Percentiles rank a stretch among this genome's conserved stretches.
phyloP scores from a whole-genome alignment of 179 eudicot species.

The Camellia oleifera region DNA sequence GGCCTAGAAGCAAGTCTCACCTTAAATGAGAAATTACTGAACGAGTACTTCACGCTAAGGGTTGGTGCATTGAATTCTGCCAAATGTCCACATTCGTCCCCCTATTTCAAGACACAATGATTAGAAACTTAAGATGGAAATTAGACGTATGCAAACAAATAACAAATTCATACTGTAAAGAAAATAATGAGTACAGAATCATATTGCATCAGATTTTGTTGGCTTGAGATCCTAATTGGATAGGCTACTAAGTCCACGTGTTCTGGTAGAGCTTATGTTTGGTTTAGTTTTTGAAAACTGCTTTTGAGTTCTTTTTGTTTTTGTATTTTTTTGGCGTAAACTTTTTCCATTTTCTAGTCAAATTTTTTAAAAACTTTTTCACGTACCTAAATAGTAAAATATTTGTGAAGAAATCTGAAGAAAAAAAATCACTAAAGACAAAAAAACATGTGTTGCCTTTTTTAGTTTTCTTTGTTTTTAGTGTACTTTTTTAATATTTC shows the following conservation, averaged over 20 bases:
- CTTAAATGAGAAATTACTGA: slow-evolving; percentile 98
- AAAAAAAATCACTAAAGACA: too few relatives aligned
- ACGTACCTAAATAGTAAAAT: too few relatives aligned
- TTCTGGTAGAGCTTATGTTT: not conserved
- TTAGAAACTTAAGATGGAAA: not conserved
- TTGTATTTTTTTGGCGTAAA: too few relatives aligned
- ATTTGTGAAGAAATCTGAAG: too few relatives aligned
- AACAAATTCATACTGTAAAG: not conserved
- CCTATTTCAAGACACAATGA: slow-evolving; percentile 40
- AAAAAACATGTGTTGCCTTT: too few relatives aligned
- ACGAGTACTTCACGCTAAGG: slow-evolving; percentile 66
- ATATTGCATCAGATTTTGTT: not conserved
- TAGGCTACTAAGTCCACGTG: not conserved
- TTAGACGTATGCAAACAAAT: not conserved
- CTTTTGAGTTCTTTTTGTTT: too few relatives aligned
- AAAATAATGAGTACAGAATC: not conserved
- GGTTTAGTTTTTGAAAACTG: too few relatives aligned
- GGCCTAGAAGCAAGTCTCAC: slow-evolving; percentile 33
- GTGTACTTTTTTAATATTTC: too few relatives aligned
- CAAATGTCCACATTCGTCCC: slow-evolving; percentile 83
- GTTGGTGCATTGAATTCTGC: slow-evolving; percentile 66
- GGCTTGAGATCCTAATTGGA: not conserved
- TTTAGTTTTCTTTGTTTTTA: too few relatives aligned
- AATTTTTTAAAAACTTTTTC: too few relatives aligned
- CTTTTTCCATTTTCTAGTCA: not conserved